phyloP scores from a whole-genome alignment of 2,329 filamentous ascomycete species.

The Fusarium napiforme region DNA sequence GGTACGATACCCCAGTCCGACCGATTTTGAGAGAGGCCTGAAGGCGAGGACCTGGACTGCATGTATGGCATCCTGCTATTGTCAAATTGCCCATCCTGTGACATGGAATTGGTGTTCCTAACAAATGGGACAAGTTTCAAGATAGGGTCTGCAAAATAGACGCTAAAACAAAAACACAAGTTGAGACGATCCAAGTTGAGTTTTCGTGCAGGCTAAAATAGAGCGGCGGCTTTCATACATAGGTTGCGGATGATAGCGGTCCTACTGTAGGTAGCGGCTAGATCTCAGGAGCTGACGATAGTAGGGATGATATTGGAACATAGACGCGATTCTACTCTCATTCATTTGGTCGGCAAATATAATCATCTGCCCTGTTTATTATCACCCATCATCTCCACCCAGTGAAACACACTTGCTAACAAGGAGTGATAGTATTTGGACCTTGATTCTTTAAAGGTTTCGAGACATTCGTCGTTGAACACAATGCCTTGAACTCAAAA shows the following conservation, averaged over 20 bases:
- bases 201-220: conserved; percentile 3
- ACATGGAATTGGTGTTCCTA: conserved; percentile 18
- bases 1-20: neutral
- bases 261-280: neutral
- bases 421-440: conserved; percentile 2
- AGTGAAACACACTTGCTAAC: conserved; percentile 4
- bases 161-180: neutral
- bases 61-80: conserved; percentile 2
- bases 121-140: conserved; percentile 7
- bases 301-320: conserved; percentile 2
- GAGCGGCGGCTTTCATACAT: neutral
- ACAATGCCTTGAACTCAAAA: conserved; percentile 29
- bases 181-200: conserved; percentile 2
- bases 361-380: neutral
- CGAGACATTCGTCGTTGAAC: conserved; percentile 5
- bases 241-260: neutral
- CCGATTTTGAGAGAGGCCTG: neutral
- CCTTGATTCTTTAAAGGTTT: neutral
- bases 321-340: neutral
- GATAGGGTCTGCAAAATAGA: neutral
- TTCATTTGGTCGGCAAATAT: too few species aligned
- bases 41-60: neutral
- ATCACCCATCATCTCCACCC: neutral
- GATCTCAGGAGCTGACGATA: neutral
- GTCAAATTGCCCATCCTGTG: conserved; percentile 12